Base-by-base conservation (phyloP, 352 stramenopile genomes). In the Pseudoperonospora humuli region DNA sequence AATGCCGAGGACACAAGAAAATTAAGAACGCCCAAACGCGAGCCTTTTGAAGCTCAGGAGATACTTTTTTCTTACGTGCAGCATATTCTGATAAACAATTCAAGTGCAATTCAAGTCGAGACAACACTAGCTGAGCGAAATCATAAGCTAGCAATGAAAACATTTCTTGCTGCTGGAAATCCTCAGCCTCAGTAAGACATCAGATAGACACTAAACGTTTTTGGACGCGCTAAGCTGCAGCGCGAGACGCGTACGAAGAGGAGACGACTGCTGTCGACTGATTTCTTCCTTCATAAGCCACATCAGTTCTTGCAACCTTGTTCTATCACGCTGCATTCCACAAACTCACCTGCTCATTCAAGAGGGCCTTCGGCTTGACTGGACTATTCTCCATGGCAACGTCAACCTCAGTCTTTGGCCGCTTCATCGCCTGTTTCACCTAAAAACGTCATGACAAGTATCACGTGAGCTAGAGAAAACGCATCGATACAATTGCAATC, bases 351-450 rank as follows among this genome's bases (percentile, higher is more conserved):
- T 76, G 40, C 4, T 75, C 62, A 13, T 57, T 64, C 19, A 76
- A 33, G n/a, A 81, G 54, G 2, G 52, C 54, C 5, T 57, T 64
- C 3, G 61, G 50, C 47, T 85, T 84, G 2, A 75, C 39, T 2
- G 75, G 75, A 54, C 72, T 85, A 50, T 72, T 75, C 37, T 85
- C 71, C 74, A 89, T 86, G 1, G 77, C 77, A 38, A 70, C 43
- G 46, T 89, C 77, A 13, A 89, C 61, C 7, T 67, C 56, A 1
- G 70, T 86, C 63, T 86, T 86, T 11, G 77, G 74, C 5, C 74
- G 70, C 47, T 89, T 89, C 63, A 89, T 84, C 3, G 77, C 70
- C 14, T 70, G 60, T 49, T 85, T 70, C 14, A 86, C 66, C 77
- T 86, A 45, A 0, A 34, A 7, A n/a, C 0, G 50, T 43, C 1